These are phyloP conservation scores for Chalaropsis thielavioides DNA, from an alignment of 2,329 filamentous ascomycete species.

Conservation along the genomic window DNA sequence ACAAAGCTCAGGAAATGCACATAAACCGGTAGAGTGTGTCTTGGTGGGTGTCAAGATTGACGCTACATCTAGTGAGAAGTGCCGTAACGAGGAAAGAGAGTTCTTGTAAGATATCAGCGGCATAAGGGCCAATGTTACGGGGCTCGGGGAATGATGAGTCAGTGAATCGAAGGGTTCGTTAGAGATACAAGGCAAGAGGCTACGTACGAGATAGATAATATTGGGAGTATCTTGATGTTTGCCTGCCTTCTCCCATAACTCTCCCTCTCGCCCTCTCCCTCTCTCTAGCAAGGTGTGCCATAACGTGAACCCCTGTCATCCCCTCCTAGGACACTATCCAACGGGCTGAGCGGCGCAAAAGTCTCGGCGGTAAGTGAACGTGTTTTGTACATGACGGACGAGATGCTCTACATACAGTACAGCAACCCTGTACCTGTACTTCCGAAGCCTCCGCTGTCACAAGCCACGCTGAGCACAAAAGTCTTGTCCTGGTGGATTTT, in stretches of 20 bases:
- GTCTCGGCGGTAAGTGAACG: neutral
- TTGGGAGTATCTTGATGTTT: too few species aligned
- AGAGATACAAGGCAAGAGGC: too few species aligned
- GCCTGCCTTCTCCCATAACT: too few species aligned
- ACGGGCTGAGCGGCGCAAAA: too few species aligned
- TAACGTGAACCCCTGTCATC: too few species aligned
- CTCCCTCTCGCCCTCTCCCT: too few species aligned
- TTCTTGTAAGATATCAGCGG: conserved; percentile 38
- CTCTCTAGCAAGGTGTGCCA: too few species aligned
- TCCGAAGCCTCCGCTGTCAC: neutral
- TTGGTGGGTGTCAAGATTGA: conserved; percentile 66
- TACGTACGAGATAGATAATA: too few species aligned
- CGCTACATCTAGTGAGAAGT: conserved; percentile 49
- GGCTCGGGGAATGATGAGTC: neutral
- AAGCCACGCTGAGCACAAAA: neutral
- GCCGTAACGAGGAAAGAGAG: conserved; percentile 47
- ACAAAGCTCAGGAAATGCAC: conserved; percentile 32
- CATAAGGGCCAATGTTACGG: conserved; percentile 8
- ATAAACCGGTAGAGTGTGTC: conserved; percentile 50
- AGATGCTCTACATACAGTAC: neutral
- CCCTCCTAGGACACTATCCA: too few species aligned
- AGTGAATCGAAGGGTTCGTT: neutral
- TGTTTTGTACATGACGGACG: neutral
- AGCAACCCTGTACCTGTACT: neutral
- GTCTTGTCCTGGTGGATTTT: neutral